Conservation (phyloP, 164 flowering plant species). For the Hamamelis virginiana region DNA sequence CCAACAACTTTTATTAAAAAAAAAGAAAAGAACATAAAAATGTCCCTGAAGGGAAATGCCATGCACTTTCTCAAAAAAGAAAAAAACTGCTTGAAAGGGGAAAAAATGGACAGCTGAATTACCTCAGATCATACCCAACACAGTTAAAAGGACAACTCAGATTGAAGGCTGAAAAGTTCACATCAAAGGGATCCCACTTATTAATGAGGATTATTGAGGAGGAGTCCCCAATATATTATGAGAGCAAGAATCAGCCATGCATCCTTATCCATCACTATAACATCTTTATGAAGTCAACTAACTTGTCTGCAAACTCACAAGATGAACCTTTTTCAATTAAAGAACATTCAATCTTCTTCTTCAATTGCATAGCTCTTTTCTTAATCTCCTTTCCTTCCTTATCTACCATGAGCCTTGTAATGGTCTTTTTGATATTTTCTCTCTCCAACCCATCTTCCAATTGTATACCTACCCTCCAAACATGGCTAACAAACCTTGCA, state of each 20-base stretch:
- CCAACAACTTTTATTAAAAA: too few species aligned
- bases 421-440: background rate
- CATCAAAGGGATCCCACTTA: too few species aligned
- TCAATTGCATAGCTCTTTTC: slow-evolving; percentile 3
- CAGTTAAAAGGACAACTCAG: too few species aligned
- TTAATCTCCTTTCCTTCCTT: slow-evolving; percentile 1
- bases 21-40: too few species aligned
- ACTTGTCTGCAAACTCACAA: background rate
- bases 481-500: slow-evolving; percentile 11
- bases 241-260: background rate
- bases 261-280: too few species aligned
- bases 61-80: too few species aligned
- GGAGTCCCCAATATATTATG: background rate
- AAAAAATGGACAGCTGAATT: too few species aligned
- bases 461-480: slow-evolving; percentile 8
- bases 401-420: background rate
- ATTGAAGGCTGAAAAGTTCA: too few species aligned
- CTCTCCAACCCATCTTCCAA: slow-evolving; percentile 3
- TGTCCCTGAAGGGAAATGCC: too few species aligned
- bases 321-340: background rate
- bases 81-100: too few species aligned
- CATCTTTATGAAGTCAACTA: background rate
- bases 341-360: background rate
- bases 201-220: background rate
- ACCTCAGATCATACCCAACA: too few species aligned